Evolutionary conservation across 345 rosid species (phyloP).

Genomic region (Crucihimalaya himalaica): DNA sequence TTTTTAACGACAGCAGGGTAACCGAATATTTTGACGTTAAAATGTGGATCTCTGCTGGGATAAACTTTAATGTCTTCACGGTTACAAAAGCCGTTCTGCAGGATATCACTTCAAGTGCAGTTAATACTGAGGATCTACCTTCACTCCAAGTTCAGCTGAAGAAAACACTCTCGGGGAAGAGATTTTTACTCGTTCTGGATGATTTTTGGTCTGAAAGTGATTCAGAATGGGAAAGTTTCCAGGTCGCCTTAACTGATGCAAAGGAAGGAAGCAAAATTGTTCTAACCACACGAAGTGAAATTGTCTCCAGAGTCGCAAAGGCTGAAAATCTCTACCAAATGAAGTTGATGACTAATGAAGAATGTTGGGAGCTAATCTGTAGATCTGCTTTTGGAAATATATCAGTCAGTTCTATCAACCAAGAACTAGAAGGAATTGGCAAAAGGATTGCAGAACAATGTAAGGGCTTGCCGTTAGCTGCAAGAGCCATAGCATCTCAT

Average conservation of each 20-base stretch:
- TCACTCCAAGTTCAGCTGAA: conserved; percentile 42
- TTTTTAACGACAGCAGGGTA: conserved; percentile 35
- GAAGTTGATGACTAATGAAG: conserved; percentile 38
- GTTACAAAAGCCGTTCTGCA: conserved; percentile 41
- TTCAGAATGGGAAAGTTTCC: conserved; percentile 37
- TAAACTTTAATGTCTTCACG: conserved; percentile 29
- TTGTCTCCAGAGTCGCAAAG: conserved; percentile 36
- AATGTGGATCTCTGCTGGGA: conserved; percentile 40
- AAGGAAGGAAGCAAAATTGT: conserved; percentile 47
- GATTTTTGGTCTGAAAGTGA: conserved; percentile 49
- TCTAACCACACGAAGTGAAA: conserved; percentile 46
- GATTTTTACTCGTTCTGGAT: conserved; percentile 46
- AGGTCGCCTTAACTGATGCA: conserved; percentile 35
- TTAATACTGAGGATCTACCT: conserved; percentile 37
- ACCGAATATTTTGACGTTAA: conserved; percentile 28
- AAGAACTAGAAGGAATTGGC: conserved; percentile 40
- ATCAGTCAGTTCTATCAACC: conserved; percentile 25
- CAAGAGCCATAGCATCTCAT: conserved; percentile 41
- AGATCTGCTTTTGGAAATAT: conserved; percentile 35
- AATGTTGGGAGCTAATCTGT: conserved; percentile 43
- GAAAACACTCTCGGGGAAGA: conserved; percentile 38
- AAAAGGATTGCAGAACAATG: conserved; percentile 44
- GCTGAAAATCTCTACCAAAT: conserved; percentile 29
- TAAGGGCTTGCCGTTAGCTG: conserved; percentile 48
- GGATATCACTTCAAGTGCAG: conserved; percentile 29